Percentiles rank a stretch among this genome's conserved stretches.
Conservation (phyloP, 139 green algal genomes). For the Auxenochlorella pyrenoidosa region DNA sequence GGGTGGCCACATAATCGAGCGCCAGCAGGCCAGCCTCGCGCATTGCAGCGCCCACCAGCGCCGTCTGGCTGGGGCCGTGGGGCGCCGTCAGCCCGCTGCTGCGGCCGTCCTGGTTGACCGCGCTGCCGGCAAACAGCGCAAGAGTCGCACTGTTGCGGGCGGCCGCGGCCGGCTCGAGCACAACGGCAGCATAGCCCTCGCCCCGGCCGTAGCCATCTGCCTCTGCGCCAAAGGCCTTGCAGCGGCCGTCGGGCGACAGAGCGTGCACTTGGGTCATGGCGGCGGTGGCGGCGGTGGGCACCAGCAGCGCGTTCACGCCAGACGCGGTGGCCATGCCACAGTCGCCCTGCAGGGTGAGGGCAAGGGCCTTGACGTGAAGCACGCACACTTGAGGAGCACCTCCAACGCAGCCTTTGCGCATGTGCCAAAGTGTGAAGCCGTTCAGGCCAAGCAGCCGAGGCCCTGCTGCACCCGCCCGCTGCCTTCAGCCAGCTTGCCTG, state of each 20-base stretch:
- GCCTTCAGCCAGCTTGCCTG: background rate
- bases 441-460: too few relatives aligned
- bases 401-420: too few relatives aligned
- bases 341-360: conserved; percentile 23
- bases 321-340: conserved; percentile 55
- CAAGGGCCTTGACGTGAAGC: too few relatives aligned
- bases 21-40: conserved; percentile 11
- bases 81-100: conserved; percentile 87
- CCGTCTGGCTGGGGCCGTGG: conserved; percentile 81
- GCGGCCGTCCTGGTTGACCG: conserved; percentile 92
- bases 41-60: conserved; percentile 66
- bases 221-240: conserved; percentile 85
- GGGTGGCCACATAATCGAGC: conserved; percentile 49
- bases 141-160: background rate
- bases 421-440: too few relatives aligned
- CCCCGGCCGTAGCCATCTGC: conserved; percentile 88
- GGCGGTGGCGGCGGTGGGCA: conserved; percentile 66
- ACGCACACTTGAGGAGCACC: too few relatives aligned
- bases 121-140: conserved; percentile 64
- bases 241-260: conserved; percentile 74
- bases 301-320: conserved; percentile 80
- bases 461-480: too few relatives aligned
- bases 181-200: conserved; percentile 71
- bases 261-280: conserved; percentile 76
- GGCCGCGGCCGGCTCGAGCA: conserved; percentile 58